These are phyloP conservation scores for Themeda triandra DNA, from an alignment of 176 grass and related monocot species.

Conservation along the genomic window DNA sequence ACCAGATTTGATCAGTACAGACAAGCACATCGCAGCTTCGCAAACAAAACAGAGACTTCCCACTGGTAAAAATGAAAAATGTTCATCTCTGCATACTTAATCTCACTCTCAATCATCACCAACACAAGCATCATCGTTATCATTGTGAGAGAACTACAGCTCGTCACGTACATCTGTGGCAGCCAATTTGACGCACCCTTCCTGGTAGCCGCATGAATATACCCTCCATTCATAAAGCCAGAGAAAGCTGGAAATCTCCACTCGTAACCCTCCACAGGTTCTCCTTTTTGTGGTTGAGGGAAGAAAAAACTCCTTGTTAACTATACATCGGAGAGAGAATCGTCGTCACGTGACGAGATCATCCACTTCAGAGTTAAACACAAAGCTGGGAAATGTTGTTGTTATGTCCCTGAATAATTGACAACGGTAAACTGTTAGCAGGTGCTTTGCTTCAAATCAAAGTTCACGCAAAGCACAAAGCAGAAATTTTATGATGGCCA, in stretches of 20 bases:
- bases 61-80: background rate
- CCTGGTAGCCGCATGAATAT: background rate
- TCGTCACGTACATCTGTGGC: background rate
- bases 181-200: background rate
- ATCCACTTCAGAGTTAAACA: constrained; percentile 88
- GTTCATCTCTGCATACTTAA: background rate
- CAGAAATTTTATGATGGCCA: background rate
- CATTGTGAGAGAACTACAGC: background rate
- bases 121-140: background rate
- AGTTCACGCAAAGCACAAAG: constrained; percentile 5
- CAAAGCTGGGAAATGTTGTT: constrained; percentile 95
- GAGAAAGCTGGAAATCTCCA: background rate
- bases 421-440: constrained; percentile 4
- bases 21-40: background rate
- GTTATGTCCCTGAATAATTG: constrained; percentile 88
- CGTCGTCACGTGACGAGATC: constrained; percentile 59
- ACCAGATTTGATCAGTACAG: background rate
- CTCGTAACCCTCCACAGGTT: background rate
- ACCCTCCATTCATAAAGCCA: background rate
- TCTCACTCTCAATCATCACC: background rate
- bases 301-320: constrained; percentile 13
- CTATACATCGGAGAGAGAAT: constrained; percentile 28
- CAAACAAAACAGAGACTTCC: background rate
- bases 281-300: background rate
- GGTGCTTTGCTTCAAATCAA: background rate